Conservation (phyloP, 2,329 filamentous ascomycete genomes). For the Diaporthe citrichinensis region DNA sequence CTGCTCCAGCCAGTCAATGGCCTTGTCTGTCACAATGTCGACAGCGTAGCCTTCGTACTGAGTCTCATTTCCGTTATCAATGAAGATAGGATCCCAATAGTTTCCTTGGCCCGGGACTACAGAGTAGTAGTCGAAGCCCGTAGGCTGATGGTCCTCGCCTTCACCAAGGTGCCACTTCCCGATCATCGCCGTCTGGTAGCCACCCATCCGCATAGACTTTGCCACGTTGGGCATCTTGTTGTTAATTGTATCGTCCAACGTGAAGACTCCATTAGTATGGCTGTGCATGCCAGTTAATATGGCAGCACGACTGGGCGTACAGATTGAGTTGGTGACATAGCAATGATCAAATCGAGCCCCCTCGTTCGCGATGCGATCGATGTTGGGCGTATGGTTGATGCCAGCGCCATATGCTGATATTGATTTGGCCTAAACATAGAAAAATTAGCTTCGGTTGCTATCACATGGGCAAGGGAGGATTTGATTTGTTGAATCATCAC, state of each 20-base stretch:
- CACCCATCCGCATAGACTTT: conserved; percentile 61
- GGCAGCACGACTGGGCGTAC: conserved; percentile 64
- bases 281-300: conserved; percentile 66
- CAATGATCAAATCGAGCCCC: conserved; percentile 67
- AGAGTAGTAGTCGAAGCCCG: conserved; percentile 66
- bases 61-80: conserved; percentile 54
- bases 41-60: conserved; percentile 61
- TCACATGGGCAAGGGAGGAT: too few species aligned
- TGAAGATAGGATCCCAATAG: conserved; percentile 66
- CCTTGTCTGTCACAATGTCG: conserved; percentile 67
- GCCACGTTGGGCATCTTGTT: conserved; percentile 65
- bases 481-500: not conserved
- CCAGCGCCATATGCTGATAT: conserved; percentile 64
- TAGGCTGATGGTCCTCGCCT: conserved; percentile 59
- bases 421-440: conserved; percentile 53
- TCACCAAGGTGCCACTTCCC: conserved; percentile 70
- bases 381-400: conserved; percentile 66
- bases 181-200: conserved; percentile 66
- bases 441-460: not conserved
- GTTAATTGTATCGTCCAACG: conserved; percentile 63
- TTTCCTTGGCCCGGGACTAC: conserved; percentile 66
- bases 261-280: conserved; percentile 67
- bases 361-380: conserved; percentile 63
- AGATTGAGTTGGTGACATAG: conserved; percentile 68
- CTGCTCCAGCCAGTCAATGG: conserved; percentile 56